These are phyloP conservation scores for Leccinum disarticulatum DNA, from an alignment of 768 basidiomycete species.

Conservation along the genomic window DNA sequence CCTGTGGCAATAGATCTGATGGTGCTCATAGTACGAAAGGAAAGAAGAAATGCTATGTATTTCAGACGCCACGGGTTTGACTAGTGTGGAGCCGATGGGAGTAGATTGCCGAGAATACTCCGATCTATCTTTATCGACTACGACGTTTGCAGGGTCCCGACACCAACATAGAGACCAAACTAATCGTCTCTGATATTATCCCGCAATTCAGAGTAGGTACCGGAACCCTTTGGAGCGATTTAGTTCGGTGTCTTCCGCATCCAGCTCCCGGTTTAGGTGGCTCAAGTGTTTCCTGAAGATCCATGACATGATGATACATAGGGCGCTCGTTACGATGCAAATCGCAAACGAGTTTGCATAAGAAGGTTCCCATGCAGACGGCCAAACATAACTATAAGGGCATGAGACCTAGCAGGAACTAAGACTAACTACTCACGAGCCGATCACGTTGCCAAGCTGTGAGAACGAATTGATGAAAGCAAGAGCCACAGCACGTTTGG, in stretches of 20 bases:
- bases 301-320: slow-evolving; percentile 51
- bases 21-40: slow-evolving; percentile 17
- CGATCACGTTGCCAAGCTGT: slow-evolving; percentile 80
- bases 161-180: not conserved
- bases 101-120: slow-evolving; percentile 14
- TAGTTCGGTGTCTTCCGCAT: slow-evolving; percentile 38
- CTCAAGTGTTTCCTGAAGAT: slow-evolving; percentile 48
- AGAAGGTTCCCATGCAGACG: slow-evolving; percentile 63
- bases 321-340: slow-evolving; percentile 57
- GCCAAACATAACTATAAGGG: slow-evolving; percentile 60
- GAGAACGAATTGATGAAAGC: slow-evolving; percentile 82
- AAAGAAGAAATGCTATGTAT: not conserved
- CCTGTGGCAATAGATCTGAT: slow-evolving; percentile 37
- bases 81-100: not conserved
- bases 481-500: slow-evolving; percentile 87
- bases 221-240: slow-evolving; percentile 40
- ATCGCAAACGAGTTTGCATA: slow-evolving; percentile 73
- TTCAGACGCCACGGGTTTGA: not conserved
- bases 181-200: not conserved
- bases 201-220: slow-evolving; percentile 42
- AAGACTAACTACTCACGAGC: slow-evolving; percentile 55
- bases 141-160: not conserved
- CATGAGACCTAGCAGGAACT: slow-evolving; percentile 6
- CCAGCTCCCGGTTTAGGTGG: slow-evolving; percentile 40
- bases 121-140: not conserved